Conservation (phyloP, 306 rosid genomes). For the Dryas octopetala region DNA sequence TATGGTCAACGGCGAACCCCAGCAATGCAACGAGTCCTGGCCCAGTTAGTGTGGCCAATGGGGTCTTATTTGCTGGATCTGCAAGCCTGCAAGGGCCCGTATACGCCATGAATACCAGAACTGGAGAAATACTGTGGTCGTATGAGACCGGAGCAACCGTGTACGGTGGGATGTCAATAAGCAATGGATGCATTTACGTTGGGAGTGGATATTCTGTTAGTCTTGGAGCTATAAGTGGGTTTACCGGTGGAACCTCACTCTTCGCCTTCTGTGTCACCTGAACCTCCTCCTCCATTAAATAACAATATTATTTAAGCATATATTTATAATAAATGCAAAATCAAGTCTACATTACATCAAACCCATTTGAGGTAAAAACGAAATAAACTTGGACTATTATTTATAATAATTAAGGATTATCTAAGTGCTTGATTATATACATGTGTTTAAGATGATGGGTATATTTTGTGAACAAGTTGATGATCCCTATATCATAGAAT, state of each 20-base stretch:
- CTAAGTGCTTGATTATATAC: too few species aligned
- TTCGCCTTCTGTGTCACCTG: slow-evolving; percentile 8
- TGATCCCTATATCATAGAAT: too few species aligned
- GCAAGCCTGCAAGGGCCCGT: slow-evolving; percentile 33
- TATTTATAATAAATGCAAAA: too few species aligned
- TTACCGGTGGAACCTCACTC: slow-evolving; percentile 10
- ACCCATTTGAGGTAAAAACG: too few species aligned
- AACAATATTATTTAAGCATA: too few species aligned
- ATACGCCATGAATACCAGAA: slow-evolving; percentile 37
- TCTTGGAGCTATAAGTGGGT: not conserved
- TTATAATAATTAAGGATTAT: too few species aligned
- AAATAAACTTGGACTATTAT: too few species aligned
- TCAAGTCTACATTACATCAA: too few species aligned
- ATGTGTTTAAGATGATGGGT: too few species aligned
- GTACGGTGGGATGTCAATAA: slow-evolving; percentile 60
- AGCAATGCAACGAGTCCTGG: slow-evolving; percentile 28
- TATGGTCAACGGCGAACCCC: slow-evolving; percentile 51
- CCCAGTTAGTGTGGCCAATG: slow-evolving; percentile 57
- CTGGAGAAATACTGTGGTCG: slow-evolving; percentile 47
- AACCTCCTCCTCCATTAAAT: not conserved
- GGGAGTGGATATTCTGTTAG: slow-evolving; percentile 13
- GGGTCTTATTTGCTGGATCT: slow-evolving; percentile 48
- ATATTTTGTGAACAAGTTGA: too few species aligned
- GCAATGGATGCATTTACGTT: slow-evolving; percentile 52
- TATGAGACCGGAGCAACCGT: slow-evolving; percentile 34